Evolutionary conservation across 2,329 filamentous ascomycete species (phyloP), one percentile per base, ranked within the genome.

Genomic region (Cladosporium austrohemisphaericum): DNA sequence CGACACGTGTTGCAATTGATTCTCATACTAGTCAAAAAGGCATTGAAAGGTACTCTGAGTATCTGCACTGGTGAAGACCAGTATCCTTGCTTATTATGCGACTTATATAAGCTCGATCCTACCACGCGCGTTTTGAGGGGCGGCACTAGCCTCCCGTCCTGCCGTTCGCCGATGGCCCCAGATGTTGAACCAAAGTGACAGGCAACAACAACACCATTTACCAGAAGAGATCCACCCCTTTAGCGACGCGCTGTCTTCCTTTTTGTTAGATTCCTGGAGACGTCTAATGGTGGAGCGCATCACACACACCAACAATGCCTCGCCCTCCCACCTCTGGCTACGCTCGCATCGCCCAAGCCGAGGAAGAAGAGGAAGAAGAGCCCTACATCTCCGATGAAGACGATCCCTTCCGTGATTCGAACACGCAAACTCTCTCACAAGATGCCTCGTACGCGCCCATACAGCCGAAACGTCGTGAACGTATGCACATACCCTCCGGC

Each of bases 261-360:
- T n/a, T n/a, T n/a, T n/a, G n/a, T n/a, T n/a, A n/a, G n/a, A n/a
- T 35, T 5, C 3, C 8, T 18, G 19, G 13, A 26, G 11, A 11
- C 44, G 20, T 20, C 31, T 16, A 22, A 47, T 47, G 44, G 25
- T 29, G 23, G 8, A 22, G 81, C n/a, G n/a, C n/a, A 13, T 14
- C n/a, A 51, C 36, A 31, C 9, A 20, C 25, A 47, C 20, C 25
- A 22, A 47, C 33, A 14, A 68, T 68, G 66, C 63, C 62, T 20
- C 57, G 72, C 51, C 72, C 73, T 11, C 65, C 71, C 5, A 74
- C 68, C 13, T 76, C 74, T 10, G 74, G 74, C 41, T 77, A 77
- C 56, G 74, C 73, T 36, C 70, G 73, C 38, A 75, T 77, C 56
- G 73, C 73, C n/a, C 74, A 76, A 58, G 73, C 72, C 36, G 74